Percentiles rank a stretch among this genome's conserved stretches.
Evolutionary conservation across 306 rosid genomes (phyloP).

Genomic region (Vachellia pachyceras): DNA sequence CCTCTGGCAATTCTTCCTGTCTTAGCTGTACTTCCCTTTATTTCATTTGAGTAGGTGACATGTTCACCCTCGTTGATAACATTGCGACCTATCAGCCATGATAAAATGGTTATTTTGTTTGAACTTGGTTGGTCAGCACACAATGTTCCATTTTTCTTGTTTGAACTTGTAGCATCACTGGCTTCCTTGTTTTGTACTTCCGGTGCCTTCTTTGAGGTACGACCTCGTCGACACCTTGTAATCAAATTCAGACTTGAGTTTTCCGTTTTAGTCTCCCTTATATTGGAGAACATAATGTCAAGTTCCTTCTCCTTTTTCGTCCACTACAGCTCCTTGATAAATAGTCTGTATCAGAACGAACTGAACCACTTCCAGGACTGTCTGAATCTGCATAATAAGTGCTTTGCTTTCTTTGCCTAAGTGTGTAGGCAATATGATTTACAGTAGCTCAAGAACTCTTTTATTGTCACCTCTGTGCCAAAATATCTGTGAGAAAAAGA

Average conservation of each 20-base stretch:
- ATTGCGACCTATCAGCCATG: slow-evolving; percentile 43
- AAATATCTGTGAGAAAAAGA: slow-evolving; percentile 14
- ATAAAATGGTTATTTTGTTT: slow-evolving; percentile 38
- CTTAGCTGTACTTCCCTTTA: not conserved
- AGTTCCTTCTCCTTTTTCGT: not conserved
- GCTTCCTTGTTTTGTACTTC: not conserved
- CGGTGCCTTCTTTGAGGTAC: too few relatives aligned
- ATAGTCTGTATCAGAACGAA: slow-evolving; percentile 34
- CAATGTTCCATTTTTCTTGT: not conserved
- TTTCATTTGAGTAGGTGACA: slow-evolving; percentile 27
- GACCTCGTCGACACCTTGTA: not conserved
- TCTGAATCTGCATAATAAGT: not conserved
- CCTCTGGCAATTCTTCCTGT: slow-evolving; percentile 33
- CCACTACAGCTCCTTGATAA: too few relatives aligned
- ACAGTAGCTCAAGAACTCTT: too few relatives aligned
- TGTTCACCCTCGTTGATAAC: slow-evolving; percentile 15
- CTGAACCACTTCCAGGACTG: slow-evolving; percentile 31
- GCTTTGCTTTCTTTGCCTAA: slow-evolving; percentile 32
- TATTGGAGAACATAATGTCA: not conserved
- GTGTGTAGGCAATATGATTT: slow-evolving; percentile 28
- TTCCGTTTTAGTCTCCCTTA: not conserved
- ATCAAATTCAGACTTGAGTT: not conserved
- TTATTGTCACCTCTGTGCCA: not conserved
- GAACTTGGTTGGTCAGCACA: not conserved
- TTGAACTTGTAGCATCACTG: not conserved